phyloP scores from a whole-genome alignment of 2,329 filamentous ascomycete species.

The Neonectria hederae region DNA sequence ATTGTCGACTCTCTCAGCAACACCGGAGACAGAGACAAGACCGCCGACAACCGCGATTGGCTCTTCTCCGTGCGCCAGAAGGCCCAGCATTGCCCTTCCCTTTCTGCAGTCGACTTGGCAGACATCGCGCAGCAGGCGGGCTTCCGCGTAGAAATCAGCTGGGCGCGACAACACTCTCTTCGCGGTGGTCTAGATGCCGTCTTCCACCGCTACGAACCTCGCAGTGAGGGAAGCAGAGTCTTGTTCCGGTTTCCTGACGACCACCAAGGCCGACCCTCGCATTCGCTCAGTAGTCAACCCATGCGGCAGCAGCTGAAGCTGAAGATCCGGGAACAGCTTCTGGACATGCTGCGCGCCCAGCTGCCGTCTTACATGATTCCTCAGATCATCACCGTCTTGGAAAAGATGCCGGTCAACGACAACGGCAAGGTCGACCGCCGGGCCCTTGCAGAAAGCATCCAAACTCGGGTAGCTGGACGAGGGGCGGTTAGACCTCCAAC shows the following conservation, averaged over 20 bases:
- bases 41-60: conserved; percentile 20
- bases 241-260: conserved; percentile 41
- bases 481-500: conserved; percentile 1
- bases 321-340: background rate
- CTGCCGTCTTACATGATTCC: conserved; percentile 44
- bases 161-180: conserved; percentile 51
- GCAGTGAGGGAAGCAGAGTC: background rate
- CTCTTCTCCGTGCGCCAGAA: conserved; percentile 7
- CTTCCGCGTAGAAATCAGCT: conserved; percentile 57
- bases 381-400: conserved; percentile 30
- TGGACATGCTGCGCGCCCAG: background rate
- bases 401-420: conserved; percentile 39
- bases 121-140: conserved; percentile 46
- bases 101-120: conserved; percentile 30
- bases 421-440: conserved; percentile 41
- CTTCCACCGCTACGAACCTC: conserved; percentile 48
- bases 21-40: background rate
- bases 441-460: conserved; percentile 18
- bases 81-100: conserved; percentile 16
- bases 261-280: background rate
- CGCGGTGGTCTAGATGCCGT: conserved; percentile 41
- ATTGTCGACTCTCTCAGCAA: conserved; percentile 29
- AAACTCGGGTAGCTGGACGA: conserved; percentile 28
- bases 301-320: conserved; percentile 1
- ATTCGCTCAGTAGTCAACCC: conserved; percentile 1